phyloP scores from a whole-genome alignment of 192 early-diverging fungal species.

The Thamnidium elegans region DNA sequence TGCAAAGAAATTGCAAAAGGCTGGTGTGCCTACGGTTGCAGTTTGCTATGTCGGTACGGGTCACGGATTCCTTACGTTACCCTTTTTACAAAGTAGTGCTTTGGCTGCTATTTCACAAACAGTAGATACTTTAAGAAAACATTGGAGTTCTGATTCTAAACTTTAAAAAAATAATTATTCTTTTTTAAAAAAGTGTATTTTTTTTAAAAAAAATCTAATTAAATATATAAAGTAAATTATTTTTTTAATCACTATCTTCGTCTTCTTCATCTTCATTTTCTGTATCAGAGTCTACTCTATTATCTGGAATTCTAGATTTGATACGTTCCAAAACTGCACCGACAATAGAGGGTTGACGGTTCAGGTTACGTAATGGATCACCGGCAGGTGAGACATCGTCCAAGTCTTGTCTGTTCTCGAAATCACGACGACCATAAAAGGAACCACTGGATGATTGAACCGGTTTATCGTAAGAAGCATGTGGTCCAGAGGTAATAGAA shows the following conservation, averaged over 20 bases:
- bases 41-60: slow-evolving; percentile 20
- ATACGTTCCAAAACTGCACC: slow-evolving; percentile 6
- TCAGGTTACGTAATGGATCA: background rate
- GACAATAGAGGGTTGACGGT: slow-evolving; percentile 15
- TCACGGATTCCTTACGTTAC: slow-evolving; percentile 13
- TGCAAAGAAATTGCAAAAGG: slow-evolving; percentile 15
- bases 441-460: slow-evolving; percentile 9
- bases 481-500: background rate
- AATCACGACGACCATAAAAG: slow-evolving; percentile 40
- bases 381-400: background rate
- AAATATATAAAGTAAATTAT: too few relatives aligned
- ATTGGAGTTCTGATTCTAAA: slow-evolving; percentile 1
- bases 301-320: background rate
- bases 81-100: background rate
- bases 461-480: background rate
- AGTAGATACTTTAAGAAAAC: slow-evolving; percentile 1
- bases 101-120: slow-evolving; percentile 3
- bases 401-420: slow-evolving; percentile 28
- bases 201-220: too few relatives aligned
- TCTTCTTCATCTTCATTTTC: too few relatives aligned
- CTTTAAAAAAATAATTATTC: background rate
- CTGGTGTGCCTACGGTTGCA: slow-evolving; percentile 22
- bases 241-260: too few relatives aligned
- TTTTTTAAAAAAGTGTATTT: too few relatives aligned
- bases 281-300: too few relatives aligned